Conservation (phyloP, 768 basidiomycete genomes). For the Cyathus striatus region DNA sequence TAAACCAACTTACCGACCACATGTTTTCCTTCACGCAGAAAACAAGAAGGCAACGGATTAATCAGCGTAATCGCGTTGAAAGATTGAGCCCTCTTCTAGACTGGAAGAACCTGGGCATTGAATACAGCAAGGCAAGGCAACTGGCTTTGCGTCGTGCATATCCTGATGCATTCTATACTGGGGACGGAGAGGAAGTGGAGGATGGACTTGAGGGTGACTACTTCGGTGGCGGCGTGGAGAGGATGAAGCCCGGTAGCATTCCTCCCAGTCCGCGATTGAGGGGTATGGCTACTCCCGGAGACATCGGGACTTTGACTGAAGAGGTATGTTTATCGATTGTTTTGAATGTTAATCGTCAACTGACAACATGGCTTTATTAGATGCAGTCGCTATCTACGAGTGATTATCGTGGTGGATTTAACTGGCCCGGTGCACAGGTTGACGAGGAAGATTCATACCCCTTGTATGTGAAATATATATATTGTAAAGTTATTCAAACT, state of each 20-base stretch:
- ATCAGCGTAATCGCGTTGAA: conserved; percentile 97
- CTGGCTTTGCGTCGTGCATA: conserved; percentile 90
- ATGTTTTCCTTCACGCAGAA: conserved; percentile 77
- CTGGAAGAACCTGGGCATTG: conserved; percentile 97
- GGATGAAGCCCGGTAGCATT: conserved; percentile 66
- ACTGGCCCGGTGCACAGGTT: conserved; percentile 54
- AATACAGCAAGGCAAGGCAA: conserved; percentile 94
- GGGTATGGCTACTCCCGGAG: conserved; percentile 89
- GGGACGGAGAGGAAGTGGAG: conserved; percentile 39
- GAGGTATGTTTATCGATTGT: conserved; percentile 41
- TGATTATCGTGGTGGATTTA: conserved; percentile 73
- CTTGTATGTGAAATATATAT: conserved; percentile 50
- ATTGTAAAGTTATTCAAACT: conserved; percentile 1
- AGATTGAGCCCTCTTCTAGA: conserved; percentile 89
- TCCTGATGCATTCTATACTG: conserved; percentile 83
- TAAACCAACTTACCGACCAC: conserved; percentile 71
- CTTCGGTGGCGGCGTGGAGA: conserved; percentile 61
- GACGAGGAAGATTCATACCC: conserved; percentile 92
- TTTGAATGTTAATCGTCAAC: conserved; percentile 1
- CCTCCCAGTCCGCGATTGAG: conserved; percentile 86
- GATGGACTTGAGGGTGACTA: conserved; percentile 29
- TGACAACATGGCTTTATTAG: conserved; percentile 19
- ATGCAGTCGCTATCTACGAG: conserved; percentile 88
- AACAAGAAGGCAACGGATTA: conserved; percentile 94
- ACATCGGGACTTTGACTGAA: conserved; percentile 86